Evolutionary conservation across 2,329 filamentous ascomycete species (phyloP).

Genomic region (Tolypocladium amazonense): DNA sequence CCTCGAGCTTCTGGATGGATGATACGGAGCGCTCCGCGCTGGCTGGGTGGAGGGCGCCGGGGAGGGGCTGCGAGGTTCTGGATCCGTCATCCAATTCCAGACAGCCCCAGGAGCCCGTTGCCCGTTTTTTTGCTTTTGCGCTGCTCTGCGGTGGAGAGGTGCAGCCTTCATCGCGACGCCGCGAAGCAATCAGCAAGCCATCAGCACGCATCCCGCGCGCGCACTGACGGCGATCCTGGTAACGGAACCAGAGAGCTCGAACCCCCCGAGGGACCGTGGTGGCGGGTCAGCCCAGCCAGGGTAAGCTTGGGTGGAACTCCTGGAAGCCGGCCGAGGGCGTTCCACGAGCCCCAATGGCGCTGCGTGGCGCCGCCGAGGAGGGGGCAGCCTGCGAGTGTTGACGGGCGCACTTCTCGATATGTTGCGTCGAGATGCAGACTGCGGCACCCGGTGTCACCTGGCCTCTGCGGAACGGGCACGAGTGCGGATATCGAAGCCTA

Average conservation of each 20-base stretch:
- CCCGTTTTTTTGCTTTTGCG: not conserved
- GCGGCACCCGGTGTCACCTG: not conserved
- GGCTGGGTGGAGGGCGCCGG: not conserved
- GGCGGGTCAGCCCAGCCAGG: not conserved
- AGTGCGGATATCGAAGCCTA: not conserved
- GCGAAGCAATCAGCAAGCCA: not conserved
- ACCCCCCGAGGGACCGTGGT: not conserved
- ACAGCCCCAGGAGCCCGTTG: not conserved
- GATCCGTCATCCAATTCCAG: not conserved
- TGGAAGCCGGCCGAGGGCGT: not conserved
- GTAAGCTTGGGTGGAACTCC: not conserved
- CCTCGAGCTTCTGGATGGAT: not conserved
- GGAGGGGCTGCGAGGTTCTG: not conserved
- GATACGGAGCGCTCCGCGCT: not conserved
- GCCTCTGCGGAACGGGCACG: not conserved
- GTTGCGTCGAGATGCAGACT: not conserved
- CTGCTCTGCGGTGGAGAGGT: not conserved
- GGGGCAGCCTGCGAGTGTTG: not conserved
- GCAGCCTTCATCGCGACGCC: not conserved
- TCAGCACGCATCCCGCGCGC: not conserved
- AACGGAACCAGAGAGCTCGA: not conserved
- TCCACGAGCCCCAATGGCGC: not conserved
- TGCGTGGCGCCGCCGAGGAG: not conserved
- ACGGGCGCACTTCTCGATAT: not conserved
- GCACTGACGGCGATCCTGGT: not conserved